Conservation (phyloP, 768 basidiomycete genomes). For the Kwoniella sp. region DNA sequence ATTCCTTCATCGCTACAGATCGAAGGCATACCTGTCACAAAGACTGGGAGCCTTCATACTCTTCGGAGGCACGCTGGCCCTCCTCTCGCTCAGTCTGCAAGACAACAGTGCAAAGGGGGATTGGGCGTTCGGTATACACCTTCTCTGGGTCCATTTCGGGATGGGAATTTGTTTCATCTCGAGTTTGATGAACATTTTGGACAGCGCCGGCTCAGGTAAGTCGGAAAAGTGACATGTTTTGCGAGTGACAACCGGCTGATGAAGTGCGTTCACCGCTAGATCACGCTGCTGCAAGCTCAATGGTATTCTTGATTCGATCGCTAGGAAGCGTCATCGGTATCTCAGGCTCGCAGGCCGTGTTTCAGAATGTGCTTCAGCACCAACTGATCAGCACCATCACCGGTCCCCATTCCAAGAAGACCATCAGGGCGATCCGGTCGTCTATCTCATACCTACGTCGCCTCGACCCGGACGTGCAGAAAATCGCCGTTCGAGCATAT, state of each 20-base stretch:
- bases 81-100: slow-evolving; percentile 19
- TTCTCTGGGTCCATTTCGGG: slow-evolving; percentile 30
- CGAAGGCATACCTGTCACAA: slow-evolving; percentile 15
- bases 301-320: slow-evolving; percentile 31
- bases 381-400: slow-evolving; percentile 17
- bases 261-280: slow-evolving; percentile 6
- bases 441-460: slow-evolving; percentile 19
- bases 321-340: slow-evolving; percentile 26
- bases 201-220: slow-evolving; percentile 22
- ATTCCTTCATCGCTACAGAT: slow-evolving; percentile 21
- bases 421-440: slow-evolving; percentile 24
- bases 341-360: slow-evolving; percentile 28
- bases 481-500: slow-evolving; percentile 16
- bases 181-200: slow-evolving; percentile 27
- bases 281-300: slow-evolving; percentile 28
- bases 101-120: slow-evolving; percentile 15
- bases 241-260: not conserved
- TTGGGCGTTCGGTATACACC: slow-evolving; percentile 18
- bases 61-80: slow-evolving; percentile 13
- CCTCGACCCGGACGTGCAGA: slow-evolving; percentile 8
- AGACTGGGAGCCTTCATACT: slow-evolving; percentile 19
- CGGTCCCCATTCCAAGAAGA: slow-evolving; percentile 3
- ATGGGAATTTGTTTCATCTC: slow-evolving; percentile 36
- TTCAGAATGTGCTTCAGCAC: slow-evolving; percentile 25
- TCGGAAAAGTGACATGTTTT: not conserved